A percentile compares a stretch with the other conserved stretches of the same genome.
Evolutionary conservation across 805 yeast genomes (phyloP).

Genomic region (Teunomyces tritomae): DNA sequence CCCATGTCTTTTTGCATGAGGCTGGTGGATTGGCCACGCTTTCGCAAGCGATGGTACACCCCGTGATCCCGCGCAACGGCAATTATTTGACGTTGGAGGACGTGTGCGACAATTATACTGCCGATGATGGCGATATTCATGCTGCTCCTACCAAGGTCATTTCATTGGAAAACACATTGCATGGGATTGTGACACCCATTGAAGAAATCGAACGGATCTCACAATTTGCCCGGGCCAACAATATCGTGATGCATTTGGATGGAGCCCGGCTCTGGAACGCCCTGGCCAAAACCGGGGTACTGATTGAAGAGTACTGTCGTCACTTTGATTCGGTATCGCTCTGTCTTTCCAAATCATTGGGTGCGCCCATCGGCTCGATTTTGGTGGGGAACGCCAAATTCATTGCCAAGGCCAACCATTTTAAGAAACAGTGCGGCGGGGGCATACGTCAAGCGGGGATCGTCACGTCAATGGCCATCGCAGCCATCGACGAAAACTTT

Average conservation of each 20-base stretch:
- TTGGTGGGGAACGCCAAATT: conserved; percentile 64
- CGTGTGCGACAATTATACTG: conserved; percentile 55
- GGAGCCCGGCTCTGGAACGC: conserved; percentile 98
- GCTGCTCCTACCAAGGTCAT: conserved; percentile 84
- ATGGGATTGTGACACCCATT: conserved; percentile 76
- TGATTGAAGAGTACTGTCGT: conserved; percentile 67
- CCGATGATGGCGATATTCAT: conserved; percentile 82
- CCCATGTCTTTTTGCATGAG: conserved; percentile 80
- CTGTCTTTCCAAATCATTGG: conserved; percentile 84
- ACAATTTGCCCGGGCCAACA: conserved; percentile 60
- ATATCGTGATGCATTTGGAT: conserved; percentile 73
- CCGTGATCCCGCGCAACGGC: conserved; percentile 78
- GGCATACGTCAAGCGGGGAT: conserved; percentile 89
- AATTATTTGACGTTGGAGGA: conserved; percentile 77
- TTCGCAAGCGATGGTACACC: conserved; percentile 88
- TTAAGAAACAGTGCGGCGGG: conserved; percentile 90
- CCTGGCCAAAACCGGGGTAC: conserved; percentile 65
- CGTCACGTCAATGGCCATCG: conserved; percentile 75
- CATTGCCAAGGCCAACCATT: conserved; percentile 73
- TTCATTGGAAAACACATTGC: conserved; percentile 84
- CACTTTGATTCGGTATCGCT: conserved; percentile 86
- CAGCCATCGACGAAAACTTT: conserved; percentile 74
- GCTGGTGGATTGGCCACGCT: conserved; percentile 90
- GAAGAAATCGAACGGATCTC: conserved; percentile 74
- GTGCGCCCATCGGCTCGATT: conserved; percentile 91